phyloP scores from a whole-genome alignment of 2,329 filamentous ascomycete genomes.

The Aspergillus sojae region DNA sequence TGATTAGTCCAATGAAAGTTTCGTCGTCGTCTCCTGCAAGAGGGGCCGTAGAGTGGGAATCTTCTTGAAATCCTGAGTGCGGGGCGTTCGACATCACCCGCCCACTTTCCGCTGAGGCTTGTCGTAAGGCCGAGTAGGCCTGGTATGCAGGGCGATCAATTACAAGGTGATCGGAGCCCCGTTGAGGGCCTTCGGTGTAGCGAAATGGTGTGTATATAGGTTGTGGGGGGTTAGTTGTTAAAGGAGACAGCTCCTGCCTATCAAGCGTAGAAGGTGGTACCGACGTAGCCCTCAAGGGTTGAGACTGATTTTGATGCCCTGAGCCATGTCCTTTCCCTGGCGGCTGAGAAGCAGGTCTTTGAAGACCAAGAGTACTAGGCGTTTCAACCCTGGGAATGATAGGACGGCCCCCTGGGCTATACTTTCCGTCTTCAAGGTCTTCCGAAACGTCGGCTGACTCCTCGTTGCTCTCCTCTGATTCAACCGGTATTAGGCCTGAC shows the following conservation, averaged over 20 bases:
- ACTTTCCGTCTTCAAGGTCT: constrained; percentile 40
- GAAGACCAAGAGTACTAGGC: constrained; percentile 20
- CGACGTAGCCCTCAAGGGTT: constrained; percentile 26
- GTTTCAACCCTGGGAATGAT: constrained; percentile 38
- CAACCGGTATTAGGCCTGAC: constrained; percentile 39
- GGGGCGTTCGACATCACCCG: constrained; percentile 44
- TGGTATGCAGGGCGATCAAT: constrained; percentile 48
- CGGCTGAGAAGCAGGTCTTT: constrained; percentile 33
- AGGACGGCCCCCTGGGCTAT: constrained; percentile 59
- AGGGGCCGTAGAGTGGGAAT: constrained; percentile 21
- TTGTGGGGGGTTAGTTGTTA: constrained; percentile 41
- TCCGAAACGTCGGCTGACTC: constrained; percentile 14
- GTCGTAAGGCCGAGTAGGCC: constrained; percentile 51
- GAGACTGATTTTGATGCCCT: constrained; percentile 2
- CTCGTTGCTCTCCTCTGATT: constrained; percentile 24
- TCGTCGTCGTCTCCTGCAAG: constrained; percentile 37
- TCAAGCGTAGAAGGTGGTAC: constrained; percentile 29
- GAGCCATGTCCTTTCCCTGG: constrained; percentile 10
- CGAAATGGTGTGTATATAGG: constrained; percentile 50
- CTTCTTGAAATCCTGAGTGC: constrained; percentile 18
- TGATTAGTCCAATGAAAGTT: constrained; percentile 51
- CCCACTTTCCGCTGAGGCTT: constrained; percentile 48
- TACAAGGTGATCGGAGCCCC: constrained; percentile 41
- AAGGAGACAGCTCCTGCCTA: constrained; percentile 29
- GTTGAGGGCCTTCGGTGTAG: constrained; percentile 47